phyloP scores from a whole-genome alignment of 805 yeast species.

The Danielia reshetovae region DNA sequence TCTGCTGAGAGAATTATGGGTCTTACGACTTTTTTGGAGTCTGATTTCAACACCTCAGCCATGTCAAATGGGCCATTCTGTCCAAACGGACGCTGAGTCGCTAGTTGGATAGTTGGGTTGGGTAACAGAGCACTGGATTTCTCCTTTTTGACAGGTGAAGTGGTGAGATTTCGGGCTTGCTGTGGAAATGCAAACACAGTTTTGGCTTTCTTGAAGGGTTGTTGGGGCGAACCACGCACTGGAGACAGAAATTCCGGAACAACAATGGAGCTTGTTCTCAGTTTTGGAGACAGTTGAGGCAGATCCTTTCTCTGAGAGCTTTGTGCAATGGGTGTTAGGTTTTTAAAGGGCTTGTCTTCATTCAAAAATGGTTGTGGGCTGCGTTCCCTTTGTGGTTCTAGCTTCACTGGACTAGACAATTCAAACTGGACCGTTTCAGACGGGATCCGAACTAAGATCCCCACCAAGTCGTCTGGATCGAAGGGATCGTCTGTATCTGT shows the following conservation, averaged over 20 bases:
- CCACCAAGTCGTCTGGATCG: conserved; percentile 18
- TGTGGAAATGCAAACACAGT: conserved; percentile 1
- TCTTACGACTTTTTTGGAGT: conserved; percentile 25
- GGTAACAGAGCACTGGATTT: background rate
- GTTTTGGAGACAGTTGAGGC: too few relatives aligned
- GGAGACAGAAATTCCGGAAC: background rate
- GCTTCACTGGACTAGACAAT: background rate
- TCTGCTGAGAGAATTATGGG: conserved; percentile 45
- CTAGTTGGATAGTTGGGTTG: conserved; percentile 25
- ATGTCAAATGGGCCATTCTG: background rate
- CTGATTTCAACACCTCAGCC: conserved; percentile 1
- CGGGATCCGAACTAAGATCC: conserved; percentile 4
- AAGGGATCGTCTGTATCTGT: conserved; percentile 17
- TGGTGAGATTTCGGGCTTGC: conserved; percentile 10
- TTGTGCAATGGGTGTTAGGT: background rate
- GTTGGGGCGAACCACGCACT: background rate
- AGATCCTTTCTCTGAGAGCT: background rate
- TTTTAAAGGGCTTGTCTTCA: too few relatives aligned
- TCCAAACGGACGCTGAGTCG: conserved; percentile 21
- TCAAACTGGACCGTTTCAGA: too few relatives aligned
- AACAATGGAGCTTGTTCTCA: too few relatives aligned
- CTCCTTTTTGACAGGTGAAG: background rate
- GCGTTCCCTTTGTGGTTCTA: background rate
- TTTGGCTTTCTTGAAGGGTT: conserved; percentile 2
- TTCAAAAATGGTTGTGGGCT: too few relatives aligned